Conservation (phyloP, 1,284 basidiomycete species). For the Bjerkandera adusta region DNA sequence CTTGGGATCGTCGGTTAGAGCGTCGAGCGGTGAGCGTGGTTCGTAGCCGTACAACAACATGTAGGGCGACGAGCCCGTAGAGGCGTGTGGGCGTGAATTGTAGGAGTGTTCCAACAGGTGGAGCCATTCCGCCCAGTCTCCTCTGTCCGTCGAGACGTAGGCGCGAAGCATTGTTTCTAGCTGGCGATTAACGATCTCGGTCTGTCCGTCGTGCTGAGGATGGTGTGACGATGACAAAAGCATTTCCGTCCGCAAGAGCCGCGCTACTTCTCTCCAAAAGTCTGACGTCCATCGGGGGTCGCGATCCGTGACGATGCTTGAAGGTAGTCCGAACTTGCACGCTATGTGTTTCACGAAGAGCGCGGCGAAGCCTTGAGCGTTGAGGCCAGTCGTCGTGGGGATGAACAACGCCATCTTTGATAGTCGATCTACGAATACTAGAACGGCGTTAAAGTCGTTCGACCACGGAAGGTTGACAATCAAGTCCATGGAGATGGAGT, state of each 20-base stretch:
- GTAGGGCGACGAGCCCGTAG: constrained; percentile 34
- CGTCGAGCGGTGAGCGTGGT: constrained; percentile 16
- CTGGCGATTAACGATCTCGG: constrained; percentile 19
- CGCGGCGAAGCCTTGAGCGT: constrained; percentile 22
- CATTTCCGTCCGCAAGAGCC: constrained; percentile 8
- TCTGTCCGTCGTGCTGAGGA: constrained; percentile 42
- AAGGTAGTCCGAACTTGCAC: constrained; percentile 27
- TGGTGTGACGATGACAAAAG: constrained; percentile 25
- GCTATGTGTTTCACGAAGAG: constrained; percentile 20
- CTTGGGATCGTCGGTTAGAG: no score
- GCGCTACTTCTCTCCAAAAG: constrained; percentile 25
- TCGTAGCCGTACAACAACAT: constrained; percentile 34
- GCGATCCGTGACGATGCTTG: constrained; percentile 28
- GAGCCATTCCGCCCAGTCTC: constrained; percentile 43
- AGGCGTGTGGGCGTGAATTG: constrained; percentile 10
- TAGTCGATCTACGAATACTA: constrained; percentile 32
- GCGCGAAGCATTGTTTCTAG: constrained; percentile 39
- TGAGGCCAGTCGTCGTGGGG: constrained; percentile 28
- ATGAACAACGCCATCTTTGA: constrained; percentile 3
- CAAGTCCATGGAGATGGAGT: constrained; percentile 33
- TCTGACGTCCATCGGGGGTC: constrained; percentile 26
- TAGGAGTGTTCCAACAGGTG: constrained; percentile 37
- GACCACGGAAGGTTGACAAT: constrained; percentile 36
- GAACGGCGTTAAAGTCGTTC: constrained; percentile 33
- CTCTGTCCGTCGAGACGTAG: constrained; percentile 39